phyloP scores from a whole-genome alignment of 2,329 filamentous ascomycete species.

The Pyricularia sp. region DNA sequence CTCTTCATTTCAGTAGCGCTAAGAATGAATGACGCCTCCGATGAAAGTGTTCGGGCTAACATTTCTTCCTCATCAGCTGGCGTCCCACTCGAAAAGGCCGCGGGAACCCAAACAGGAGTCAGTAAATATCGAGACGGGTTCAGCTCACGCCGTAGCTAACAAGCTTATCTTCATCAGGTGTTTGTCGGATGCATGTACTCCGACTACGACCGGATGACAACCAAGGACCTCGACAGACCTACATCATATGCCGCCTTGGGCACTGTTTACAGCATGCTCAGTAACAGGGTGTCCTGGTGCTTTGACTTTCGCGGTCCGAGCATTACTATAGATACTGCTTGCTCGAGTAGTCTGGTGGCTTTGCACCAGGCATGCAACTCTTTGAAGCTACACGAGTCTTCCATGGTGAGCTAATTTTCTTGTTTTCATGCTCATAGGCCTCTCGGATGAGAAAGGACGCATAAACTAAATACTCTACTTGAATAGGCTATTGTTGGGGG shows the following conservation, averaged over 20 bases:
- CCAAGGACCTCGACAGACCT: conserved; percentile 13
- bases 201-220: conserved; percentile 14
- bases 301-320: conserved; percentile 24
- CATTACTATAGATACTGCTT: conserved; percentile 29
- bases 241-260: conserved; percentile 19
- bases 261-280: conserved; percentile 18
- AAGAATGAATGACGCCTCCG: not conserved
- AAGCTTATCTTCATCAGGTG: not conserved
- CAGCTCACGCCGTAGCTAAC: not conserved
- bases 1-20: not conserved
- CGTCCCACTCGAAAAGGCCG: not conserved
- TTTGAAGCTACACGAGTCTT: conserved; percentile 9
- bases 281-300: conserved; percentile 26
- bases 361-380: conserved; percentile 19
- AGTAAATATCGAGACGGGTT: not conserved
- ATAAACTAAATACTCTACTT: not conserved
- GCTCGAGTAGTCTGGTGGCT: conserved; percentile 24
- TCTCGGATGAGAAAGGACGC: not conserved
- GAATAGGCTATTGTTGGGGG: conserved; percentile 15
- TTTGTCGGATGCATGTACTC: conserved; percentile 16
- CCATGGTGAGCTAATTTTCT: conserved; percentile 9
- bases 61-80: not conserved
- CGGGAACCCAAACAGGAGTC: not conserved
- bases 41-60: not conserved
- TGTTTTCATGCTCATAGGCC: not conserved